A percentile compares a stretch with the other conserved stretches of the same genome.
Conservation (phyloP, 192 early-diverging fungal species). For the Backusella macrospora region DNA sequence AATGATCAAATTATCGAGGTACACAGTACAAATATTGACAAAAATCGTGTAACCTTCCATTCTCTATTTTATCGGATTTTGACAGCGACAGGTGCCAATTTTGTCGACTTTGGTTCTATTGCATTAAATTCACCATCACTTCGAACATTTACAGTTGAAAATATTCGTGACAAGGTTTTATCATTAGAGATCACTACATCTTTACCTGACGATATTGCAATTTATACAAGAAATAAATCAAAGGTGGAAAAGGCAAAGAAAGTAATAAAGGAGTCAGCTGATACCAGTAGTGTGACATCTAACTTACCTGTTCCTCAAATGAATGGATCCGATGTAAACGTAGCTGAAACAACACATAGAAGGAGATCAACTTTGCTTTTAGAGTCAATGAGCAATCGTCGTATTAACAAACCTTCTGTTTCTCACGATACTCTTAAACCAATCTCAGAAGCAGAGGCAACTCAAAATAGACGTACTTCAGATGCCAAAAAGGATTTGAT, state of each 20-base stretch:
- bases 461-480: conserved; percentile 9
- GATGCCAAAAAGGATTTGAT: conserved; percentile 17
- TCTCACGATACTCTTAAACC: not conserved
- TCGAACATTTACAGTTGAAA: conserved; percentile 82
- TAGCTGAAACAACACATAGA: not conserved
- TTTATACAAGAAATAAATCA: conserved; percentile 37
- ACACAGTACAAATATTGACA: conserved; percentile 92
- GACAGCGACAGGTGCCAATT: conserved; percentile 87
- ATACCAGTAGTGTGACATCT: not conserved
- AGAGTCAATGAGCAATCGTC: conserved; percentile 46
- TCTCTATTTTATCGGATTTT: conserved; percentile 93
- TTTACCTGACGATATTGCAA: conserved; percentile 43
- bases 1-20: conserved; percentile 93
- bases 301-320: not conserved
- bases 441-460: conserved; percentile 17
- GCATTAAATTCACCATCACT: conserved; percentile 80
- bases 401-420: conserved; percentile 17
- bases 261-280: conserved; percentile 34
- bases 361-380: conserved; percentile 21
- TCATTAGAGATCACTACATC: conserved; percentile 51
- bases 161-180: conserved; percentile 66
- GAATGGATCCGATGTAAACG: not conserved
- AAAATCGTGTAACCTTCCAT: conserved; percentile 96
- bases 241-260: conserved; percentile 9
- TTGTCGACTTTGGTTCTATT: conserved; percentile 92